A percentile compares a stretch with the other conserved stretches of the same genome.
These are phyloP conservation scores for Crucihimalaya himalaica DNA, from an alignment of 345 rosid genomes.

Conservation along the genomic window DNA sequence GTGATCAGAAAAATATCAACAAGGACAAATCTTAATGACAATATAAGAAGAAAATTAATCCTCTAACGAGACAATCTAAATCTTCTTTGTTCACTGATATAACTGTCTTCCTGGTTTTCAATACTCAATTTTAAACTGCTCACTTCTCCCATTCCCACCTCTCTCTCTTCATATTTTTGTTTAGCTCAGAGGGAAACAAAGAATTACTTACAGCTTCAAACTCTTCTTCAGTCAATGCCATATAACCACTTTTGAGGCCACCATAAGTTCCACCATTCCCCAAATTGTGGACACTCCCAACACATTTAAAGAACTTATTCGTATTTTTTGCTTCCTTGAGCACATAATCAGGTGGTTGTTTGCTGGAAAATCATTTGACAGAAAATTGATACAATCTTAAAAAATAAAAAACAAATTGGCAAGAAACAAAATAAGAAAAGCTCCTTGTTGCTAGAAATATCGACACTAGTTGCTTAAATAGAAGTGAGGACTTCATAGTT, in stretches of 20 bases:
- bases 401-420: slow-evolving; percentile 1
- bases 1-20: not conserved
- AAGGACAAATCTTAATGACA: slow-evolving; percentile 17
- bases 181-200: slow-evolving; percentile 5
- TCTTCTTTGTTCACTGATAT: slow-evolving; percentile 5
- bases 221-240: slow-evolving; percentile 80
- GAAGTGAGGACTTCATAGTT: slow-evolving; percentile 16
- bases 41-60: not conserved
- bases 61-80: not conserved
- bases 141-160: not conserved
- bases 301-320: slow-evolving; percentile 87
- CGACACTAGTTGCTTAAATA: not conserved
- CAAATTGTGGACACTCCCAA: slow-evolving; percentile 73
- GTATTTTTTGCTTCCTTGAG: slow-evolving; percentile 93
- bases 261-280: slow-evolving; percentile 59
- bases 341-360: slow-evolving; percentile 93
- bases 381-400: slow-evolving; percentile 26
- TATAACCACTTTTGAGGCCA: slow-evolving; percentile 68
- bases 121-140: not conserved
- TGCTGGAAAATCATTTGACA: slow-evolving; percentile 56
- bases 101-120: slow-evolving; percentile 14
- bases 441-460: slow-evolving; percentile 16
- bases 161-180: not conserved
- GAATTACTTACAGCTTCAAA: slow-evolving; percentile 85
- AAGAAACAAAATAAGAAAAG: slow-evolving; percentile 6